phyloP scores from a whole-genome alignment of 2,329 filamentous ascomycete species.

The Colletotrichum tofieldiae region DNA sequence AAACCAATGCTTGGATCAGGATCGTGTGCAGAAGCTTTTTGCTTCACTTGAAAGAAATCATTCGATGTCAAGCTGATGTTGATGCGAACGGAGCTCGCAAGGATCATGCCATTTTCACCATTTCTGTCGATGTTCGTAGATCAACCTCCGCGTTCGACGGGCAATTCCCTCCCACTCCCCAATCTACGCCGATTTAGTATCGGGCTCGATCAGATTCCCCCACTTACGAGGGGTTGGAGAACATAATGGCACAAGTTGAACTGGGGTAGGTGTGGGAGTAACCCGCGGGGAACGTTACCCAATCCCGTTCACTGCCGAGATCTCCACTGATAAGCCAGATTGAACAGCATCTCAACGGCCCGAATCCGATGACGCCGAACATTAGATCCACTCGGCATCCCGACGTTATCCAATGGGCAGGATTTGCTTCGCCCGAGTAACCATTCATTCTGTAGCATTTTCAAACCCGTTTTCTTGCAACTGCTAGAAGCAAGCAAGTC shows the following conservation, averaged over 20 bases:
- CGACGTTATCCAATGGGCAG: not conserved
- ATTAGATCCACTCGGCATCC: not conserved
- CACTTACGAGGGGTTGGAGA: slow-evolving; percentile 18
- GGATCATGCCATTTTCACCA: not conserved
- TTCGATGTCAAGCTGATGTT: slow-evolving; percentile 25
- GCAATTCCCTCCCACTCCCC: slow-evolving; percentile 14
- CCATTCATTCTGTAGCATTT: not conserved
- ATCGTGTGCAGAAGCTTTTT: not conserved
- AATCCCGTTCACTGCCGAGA: not conserved
- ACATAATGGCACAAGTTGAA: not conserved
- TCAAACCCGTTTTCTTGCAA: not conserved
- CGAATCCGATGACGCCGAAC: not conserved
- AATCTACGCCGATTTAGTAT: not conserved
- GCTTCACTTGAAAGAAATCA: not conserved
- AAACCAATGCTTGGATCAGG: not conserved
- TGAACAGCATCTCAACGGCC: not conserved
- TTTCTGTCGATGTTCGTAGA: not conserved
- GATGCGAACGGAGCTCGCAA: not conserved
- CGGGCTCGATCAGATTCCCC: slow-evolving; percentile 7
- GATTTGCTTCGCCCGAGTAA: not conserved
- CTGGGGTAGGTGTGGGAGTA: not conserved
- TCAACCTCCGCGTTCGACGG: not conserved
- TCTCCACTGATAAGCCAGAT: slow-evolving; percentile 27
- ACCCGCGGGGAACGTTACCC: slow-evolving; percentile 7
- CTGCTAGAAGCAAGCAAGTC: not conserved